A percentile compares a stretch with the other conserved stretches of the same genome.
Conservation (phyloP, 1,284 basidiomycete species). For the Porogramme epimiltina region DNA sequence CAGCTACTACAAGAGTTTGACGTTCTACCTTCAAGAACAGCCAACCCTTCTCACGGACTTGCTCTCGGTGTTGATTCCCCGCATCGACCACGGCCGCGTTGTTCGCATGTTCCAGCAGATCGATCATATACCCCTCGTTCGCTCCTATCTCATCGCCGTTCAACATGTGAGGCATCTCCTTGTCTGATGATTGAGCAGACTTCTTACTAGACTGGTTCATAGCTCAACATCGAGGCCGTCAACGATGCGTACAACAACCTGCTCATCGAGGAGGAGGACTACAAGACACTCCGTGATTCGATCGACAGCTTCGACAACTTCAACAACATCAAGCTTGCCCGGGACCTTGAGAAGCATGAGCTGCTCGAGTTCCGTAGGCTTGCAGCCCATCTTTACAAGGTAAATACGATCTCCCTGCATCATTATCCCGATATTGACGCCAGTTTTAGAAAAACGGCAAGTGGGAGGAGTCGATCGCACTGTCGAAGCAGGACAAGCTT, state of each 20-base stretch:
- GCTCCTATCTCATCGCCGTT: constrained; percentile 95
- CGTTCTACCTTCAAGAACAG: constrained; percentile 92
- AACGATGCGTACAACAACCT: constrained; percentile 98
- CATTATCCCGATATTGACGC: neutral
- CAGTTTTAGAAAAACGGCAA: constrained; percentile 81
- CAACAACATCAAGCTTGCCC: constrained; percentile 88
- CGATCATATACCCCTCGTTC: constrained; percentile 94
- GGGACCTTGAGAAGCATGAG: constrained; percentile 87
- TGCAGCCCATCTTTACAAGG: constrained; percentile 95
- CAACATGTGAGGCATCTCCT: constrained; percentile 71
- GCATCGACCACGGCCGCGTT: constrained; percentile 94
- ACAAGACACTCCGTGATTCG: constrained; percentile 93
- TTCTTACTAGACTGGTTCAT: constrained; percentile 2
- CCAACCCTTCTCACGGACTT: constrained; percentile 93
- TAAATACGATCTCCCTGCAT: no score
- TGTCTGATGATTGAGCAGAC: neutral
- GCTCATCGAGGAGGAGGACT: constrained; percentile 98
- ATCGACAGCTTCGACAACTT: constrained; percentile 99
- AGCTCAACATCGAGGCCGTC: constrained; percentile 95
- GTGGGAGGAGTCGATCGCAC: constrained; percentile 93
- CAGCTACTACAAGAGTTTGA: constrained; percentile 87
- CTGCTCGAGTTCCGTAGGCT: constrained; percentile 94
- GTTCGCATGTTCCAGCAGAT: constrained; percentile 96
- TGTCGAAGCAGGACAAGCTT: constrained; percentile 95
- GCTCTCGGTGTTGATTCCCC: constrained; percentile 87